Evolutionary conservation across 2,329 filamentous ascomycete genomes (phyloP), one percentile per base, ranked within the genome.

Genomic region (Trichoderma guizhouense): DNA sequence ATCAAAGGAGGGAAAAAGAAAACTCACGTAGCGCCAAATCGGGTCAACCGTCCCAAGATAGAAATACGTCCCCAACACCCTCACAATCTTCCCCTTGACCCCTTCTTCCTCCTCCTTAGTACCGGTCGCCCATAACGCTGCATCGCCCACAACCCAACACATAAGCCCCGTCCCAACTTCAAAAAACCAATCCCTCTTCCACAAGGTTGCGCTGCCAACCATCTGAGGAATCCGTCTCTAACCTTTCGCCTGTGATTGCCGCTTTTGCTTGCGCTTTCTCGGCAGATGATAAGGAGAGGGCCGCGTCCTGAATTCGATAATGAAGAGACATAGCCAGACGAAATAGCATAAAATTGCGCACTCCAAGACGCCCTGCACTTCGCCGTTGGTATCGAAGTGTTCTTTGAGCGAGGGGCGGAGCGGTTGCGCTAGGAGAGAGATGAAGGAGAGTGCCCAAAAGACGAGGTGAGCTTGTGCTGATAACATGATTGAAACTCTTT

Each of bases 1-100:
- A 34, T 26, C 36, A 12, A 18, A 4, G 15, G 0, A 39, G 18
- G 1, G 21, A 63, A 7, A 11, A 24, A 11, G 8, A 18, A 30
- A 5, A 65, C 76, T 71, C 58, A 78, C 77, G 65, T 73, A 32
- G 21, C 36, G 69, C 34, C 76, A 74, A 1, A 77, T 24, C 6
- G 77, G 74, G 65, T 78, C 77, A 30, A 76, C 11, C 9, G 72
- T 75, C 24, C 77, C 77, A 15, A 78, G 61, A 5, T 74, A 39
- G 18, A 73, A 65, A 64, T 76, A 78, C 58, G 70, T 72, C 11
- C 71, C 58, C n/a, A 78, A 26, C 32, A 74, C 61, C 26, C 74
- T 76, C 43, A 72, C 72, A 24, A 58, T 9, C 28, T 24, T 53
- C 32, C 14, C 32, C 24, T 12, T 65, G 7, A 30, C 34, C 24